These are phyloP conservation scores for Lanmaoa rubissima DNA, from an alignment of 768 basidiomycete species.

Conservation along the genomic window DNA sequence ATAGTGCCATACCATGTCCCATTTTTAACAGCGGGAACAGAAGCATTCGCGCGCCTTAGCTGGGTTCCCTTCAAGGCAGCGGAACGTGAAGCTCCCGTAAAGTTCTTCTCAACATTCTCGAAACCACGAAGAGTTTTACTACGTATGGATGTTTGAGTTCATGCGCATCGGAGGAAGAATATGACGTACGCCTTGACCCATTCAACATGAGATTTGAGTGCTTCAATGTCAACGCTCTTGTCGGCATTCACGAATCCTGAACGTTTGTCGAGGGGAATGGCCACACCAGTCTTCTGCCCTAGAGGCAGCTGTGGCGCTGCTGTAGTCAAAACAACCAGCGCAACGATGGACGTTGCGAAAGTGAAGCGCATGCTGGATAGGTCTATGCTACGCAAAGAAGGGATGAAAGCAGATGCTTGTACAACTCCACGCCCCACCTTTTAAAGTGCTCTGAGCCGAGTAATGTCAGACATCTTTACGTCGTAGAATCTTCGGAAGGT, in stretches of 20 bases:
- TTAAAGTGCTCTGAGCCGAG: neutral
- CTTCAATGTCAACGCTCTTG: neutral
- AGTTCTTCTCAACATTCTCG: conserved; percentile 1
- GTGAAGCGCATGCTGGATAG: neutral
- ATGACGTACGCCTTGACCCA: conserved; percentile 3
- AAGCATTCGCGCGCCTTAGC: neutral
- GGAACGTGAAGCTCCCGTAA: neutral
- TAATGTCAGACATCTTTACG: no score
- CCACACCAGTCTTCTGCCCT: neutral
- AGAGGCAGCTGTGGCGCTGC: conserved; percentile 2
- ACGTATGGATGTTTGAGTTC: neutral
- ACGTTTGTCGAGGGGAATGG: conserved; percentile 10
- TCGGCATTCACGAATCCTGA: neutral
- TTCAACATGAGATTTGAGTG: conserved; percentile 6
- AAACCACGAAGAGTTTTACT: conserved; percentile 6
- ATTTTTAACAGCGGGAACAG: no score
- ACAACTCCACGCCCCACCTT: neutral
- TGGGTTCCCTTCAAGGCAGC: neutral
- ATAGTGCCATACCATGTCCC: conserved; percentile 12
- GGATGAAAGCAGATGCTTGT: neutral
- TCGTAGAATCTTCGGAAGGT: no score
- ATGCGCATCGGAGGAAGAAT: neutral
- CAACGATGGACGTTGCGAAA: neutral
- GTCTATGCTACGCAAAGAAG: neutral
- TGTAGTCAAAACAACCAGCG: conserved; percentile 1